Conservation (phyloP, 352 stramenopile species). For the Phytopythium ostracodes region DNA sequence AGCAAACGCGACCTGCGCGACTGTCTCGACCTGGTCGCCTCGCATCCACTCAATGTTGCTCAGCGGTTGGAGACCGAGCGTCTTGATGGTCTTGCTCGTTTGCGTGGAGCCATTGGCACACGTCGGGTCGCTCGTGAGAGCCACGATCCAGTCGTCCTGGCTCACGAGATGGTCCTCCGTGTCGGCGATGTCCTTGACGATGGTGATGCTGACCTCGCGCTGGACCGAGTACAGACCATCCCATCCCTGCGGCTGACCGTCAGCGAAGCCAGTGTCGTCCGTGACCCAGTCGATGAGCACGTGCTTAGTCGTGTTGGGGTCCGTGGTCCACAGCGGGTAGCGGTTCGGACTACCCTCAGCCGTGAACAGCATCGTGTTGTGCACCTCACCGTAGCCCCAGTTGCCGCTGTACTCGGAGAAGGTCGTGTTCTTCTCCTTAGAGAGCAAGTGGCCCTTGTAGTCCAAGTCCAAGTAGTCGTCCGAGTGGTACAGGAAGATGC, state of each 20-base stretch:
- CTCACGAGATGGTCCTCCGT: conserved; percentile 35
- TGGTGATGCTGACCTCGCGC: conserved; percentile 45
- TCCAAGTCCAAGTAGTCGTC: conserved; percentile 57
- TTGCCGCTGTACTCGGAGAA: conserved; percentile 53
- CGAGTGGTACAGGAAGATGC: conserved; percentile 65
- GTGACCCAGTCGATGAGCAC: conserved; percentile 63
- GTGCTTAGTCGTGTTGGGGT: conserved; percentile 47
- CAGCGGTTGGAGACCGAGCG: conserved; percentile 41
- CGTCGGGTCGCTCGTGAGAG: conserved; percentile 23
- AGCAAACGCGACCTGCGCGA: conserved; percentile 26
- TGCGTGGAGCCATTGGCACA: conserved; percentile 17
- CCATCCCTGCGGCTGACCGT: conserved; percentile 57
- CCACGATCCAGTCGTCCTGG: conserved; percentile 59
- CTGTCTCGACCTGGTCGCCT: conserved; percentile 30
- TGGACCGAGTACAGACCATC: conserved; percentile 59
- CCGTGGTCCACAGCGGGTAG: conserved; percentile 62
- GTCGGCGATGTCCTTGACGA: conserved; percentile 50
- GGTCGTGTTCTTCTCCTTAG: conserved; percentile 53
- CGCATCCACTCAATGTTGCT: conserved; percentile 44
- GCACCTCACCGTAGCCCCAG: conserved; percentile 52
- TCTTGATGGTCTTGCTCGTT: conserved; percentile 67
- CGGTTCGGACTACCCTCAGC: conserved; percentile 41
- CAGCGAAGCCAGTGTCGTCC: conserved; percentile 46
- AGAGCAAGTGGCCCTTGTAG: conserved; percentile 60
- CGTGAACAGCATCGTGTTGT: conserved; percentile 69